A percentile compares a stretch with the other conserved stretches of the same genome.
phyloP scores from a whole-genome alignment of 495 filamentous ascomycete species.

The Opeltia flavorubescens region DNA sequence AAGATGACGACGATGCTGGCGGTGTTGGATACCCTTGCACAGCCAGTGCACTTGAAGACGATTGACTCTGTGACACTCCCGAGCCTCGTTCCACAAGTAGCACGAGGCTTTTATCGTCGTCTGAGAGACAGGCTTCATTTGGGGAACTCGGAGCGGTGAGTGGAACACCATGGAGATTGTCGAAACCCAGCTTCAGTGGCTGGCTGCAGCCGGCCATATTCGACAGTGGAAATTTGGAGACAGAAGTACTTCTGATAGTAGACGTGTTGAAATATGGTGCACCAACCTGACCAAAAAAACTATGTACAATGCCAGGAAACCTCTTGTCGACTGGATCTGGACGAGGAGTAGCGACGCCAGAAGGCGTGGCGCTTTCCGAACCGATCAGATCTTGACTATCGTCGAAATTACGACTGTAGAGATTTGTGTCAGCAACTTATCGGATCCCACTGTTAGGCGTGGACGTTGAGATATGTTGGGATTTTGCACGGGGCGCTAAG shows the following conservation, averaged over 20 bases:
- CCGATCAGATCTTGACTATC: constrained; percentile 65
- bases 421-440: constrained; percentile 4
- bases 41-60: neutral
- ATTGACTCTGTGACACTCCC: neutral
- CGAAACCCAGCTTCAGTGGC: constrained; percentile 2
- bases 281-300: constrained; percentile 98
- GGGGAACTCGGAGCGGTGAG: constrained; percentile 18
- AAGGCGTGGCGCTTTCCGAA: constrained; percentile 63
- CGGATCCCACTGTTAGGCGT: neutral
- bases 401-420: constrained; percentile 37
- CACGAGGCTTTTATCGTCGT: constrained; percentile 13
- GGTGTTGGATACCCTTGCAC: constrained; percentile 39
- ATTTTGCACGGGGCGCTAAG: neutral
- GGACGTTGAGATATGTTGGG: neutral
- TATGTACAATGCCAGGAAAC: constrained; percentile 73
- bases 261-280: constrained; percentile 38
- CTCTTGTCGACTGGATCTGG: constrained; percentile 84
- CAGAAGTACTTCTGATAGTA: constrained; percentile 22
- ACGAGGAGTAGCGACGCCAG: constrained; percentile 73
- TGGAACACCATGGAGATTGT: neutral
- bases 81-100: neutral
- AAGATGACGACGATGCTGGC: constrained; percentile 36
- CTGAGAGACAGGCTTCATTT: constrained; percentile 17
- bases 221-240: constrained; percentile 24
- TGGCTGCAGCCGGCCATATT: constrained; percentile 8